Evolutionary conservation across 495 filamentous ascomycete genomes (phyloP).

Genomic region (Annulohypoxylon bovei): DNA sequence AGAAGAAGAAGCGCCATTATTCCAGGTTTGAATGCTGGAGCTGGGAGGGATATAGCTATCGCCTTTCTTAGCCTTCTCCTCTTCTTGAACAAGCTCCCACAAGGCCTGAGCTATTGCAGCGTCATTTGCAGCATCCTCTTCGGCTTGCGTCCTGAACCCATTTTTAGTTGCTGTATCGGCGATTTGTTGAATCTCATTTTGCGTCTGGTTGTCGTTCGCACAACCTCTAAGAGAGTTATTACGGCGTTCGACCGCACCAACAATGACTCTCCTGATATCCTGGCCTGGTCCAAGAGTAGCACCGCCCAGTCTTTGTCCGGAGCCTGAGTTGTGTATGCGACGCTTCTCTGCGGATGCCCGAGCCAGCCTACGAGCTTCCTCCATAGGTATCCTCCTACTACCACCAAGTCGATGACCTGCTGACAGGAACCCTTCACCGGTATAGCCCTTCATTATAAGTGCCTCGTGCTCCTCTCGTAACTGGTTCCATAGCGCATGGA

Average conservation of each 20-base stretch:
- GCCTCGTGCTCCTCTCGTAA: slow-evolving; percentile 85
- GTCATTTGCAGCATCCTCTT: slow-evolving; percentile 91
- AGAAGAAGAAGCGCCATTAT: neutral
- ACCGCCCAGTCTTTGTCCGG: slow-evolving; percentile 81
- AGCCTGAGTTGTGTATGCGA: slow-evolving; percentile 65
- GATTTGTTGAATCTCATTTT: slow-evolving; percentile 67
- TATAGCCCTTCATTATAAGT: slow-evolving; percentile 82
- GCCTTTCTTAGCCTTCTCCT: slow-evolving; percentile 73
- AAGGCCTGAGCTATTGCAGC: slow-evolving; percentile 87
- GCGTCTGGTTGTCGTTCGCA: slow-evolving; percentile 70
- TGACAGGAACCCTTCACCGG: slow-evolving; percentile 88
- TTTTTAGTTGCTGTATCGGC: slow-evolving; percentile 73
- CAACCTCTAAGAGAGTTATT: slow-evolving; percentile 74
- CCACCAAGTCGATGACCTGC: slow-evolving; percentile 80
- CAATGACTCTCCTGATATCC: slow-evolving; percentile 80
- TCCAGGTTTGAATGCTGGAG: slow-evolving; percentile 16
- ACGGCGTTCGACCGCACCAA: slow-evolving; percentile 75
- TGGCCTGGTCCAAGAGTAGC: slow-evolving; percentile 64
- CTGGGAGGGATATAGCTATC: slow-evolving; percentile 68
- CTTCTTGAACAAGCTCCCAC: slow-evolving; percentile 82
- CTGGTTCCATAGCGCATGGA: slow-evolving; percentile 87
- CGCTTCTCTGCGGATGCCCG: slow-evolving; percentile 80
- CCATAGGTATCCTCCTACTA: slow-evolving; percentile 65
- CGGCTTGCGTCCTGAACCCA: slow-evolving; percentile 83
- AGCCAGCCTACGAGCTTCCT: slow-evolving; percentile 81